phyloP scores from a whole-genome alignment of 176 grass and related monocot species.

The Triticum monococcum region DNA sequence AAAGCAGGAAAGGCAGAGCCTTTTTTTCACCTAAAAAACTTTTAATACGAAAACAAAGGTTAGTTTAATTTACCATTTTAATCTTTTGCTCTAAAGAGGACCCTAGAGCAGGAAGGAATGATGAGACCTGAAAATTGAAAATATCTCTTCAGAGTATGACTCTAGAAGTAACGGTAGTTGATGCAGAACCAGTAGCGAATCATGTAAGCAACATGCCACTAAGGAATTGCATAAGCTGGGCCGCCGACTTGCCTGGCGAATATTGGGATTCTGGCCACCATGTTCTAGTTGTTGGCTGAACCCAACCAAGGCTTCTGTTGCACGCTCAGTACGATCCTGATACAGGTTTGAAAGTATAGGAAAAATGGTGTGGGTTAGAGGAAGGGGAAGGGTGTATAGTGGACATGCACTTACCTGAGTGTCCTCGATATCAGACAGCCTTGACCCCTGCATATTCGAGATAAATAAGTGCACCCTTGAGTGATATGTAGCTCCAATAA shows the following conservation, averaged over 20 bases:
- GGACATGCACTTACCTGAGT: conserved; percentile 54
- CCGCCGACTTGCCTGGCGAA: conserved; percentile 37
- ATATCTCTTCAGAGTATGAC: background rate
- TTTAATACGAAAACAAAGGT: too few relatives aligned
- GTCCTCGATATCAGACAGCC: conserved; percentile 53
- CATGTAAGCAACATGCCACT: background rate
- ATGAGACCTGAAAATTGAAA: conserved; percentile 31
- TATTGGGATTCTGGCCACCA: conserved; percentile 6
- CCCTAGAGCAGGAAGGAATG: background rate
- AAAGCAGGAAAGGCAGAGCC: background rate
- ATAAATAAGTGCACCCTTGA: conserved; percentile 37
- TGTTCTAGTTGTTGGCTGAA: conserved; percentile 46
- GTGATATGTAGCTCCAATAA: background rate
- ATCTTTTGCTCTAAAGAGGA: background rate
- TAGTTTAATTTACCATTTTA: background rate
- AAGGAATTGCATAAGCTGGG: background rate
- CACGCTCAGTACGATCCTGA: conserved; percentile 60
- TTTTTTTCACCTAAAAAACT: too few relatives aligned
- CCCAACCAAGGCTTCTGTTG: conserved; percentile 54
- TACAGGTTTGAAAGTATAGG: background rate
- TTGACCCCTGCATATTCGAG: conserved; percentile 53
- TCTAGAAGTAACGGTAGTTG: background rate
- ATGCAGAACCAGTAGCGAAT: background rate
- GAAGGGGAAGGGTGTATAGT: background rate
- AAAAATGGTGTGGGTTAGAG: too few relatives aligned